Evolutionary conservation across 108 stramenopile genomes (phyloP).

Genomic region (Aurantiochytrium sp.): DNA sequence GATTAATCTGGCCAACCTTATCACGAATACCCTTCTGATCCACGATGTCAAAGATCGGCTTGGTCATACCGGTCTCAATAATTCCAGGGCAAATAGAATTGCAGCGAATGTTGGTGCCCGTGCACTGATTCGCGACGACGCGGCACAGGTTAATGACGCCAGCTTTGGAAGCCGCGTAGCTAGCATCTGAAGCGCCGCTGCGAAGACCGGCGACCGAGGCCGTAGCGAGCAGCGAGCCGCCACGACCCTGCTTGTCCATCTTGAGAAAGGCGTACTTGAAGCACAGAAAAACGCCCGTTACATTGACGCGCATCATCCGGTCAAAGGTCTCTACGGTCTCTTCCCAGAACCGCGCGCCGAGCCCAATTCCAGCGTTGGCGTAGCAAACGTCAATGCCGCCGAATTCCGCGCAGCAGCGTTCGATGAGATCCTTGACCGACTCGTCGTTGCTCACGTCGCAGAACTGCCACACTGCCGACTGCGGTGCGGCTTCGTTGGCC

Average conservation of each 20-base stretch:
- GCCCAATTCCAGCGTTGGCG: background rate
- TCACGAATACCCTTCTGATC: background rate
- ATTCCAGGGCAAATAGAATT: conserved; percentile 1
- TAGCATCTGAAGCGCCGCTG: background rate
- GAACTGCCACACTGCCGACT: background rate
- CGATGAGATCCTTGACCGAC: background rate
- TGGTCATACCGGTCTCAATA: conserved; percentile 16
- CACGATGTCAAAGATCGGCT: background rate
- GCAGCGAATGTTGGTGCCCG: background rate
- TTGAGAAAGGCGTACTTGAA: background rate
- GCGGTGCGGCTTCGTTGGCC: background rate
- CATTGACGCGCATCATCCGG: background rate
- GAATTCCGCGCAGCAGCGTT: background rate
- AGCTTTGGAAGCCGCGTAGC: background rate
- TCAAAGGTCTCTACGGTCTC: background rate
- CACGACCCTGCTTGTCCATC: background rate
- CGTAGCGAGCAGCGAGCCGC: background rate
- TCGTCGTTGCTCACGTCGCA: background rate
- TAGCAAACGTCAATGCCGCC: background rate
- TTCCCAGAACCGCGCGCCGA: background rate
- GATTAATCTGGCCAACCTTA: background rate
- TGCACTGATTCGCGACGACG: background rate
- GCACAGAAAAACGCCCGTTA: background rate
- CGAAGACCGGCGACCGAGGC: background rate
- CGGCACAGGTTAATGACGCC: background rate